phyloP scores from a whole-genome alignment of 2,329 filamentous ascomycete species.

The Diplodia mutila region DNA sequence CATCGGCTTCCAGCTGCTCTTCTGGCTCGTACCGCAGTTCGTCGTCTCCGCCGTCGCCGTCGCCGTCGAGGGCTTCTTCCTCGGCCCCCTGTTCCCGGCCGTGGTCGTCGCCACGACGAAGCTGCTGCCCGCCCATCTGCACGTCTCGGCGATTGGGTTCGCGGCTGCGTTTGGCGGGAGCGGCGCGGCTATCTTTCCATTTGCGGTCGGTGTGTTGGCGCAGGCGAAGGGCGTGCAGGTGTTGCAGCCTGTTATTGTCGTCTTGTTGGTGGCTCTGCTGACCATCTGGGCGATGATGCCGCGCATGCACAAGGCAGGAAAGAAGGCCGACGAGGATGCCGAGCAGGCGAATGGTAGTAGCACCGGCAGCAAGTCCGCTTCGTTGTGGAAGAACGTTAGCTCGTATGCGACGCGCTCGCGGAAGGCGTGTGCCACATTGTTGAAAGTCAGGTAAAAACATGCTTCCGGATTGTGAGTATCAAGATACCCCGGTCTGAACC shows the following conservation, averaged over 20 bases:
- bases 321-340: neutral
- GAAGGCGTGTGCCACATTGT: neutral
- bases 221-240: slow-evolving; percentile 60
- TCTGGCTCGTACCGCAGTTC: slow-evolving; percentile 31
- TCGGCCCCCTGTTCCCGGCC: slow-evolving; percentile 31
- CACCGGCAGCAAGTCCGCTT: neutral
- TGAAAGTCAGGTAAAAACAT: slow-evolving; percentile 1
- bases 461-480: neutral
- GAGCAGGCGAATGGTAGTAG: neutral
- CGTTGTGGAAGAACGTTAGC: neutral
- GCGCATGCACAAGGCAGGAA: slow-evolving; percentile 2
- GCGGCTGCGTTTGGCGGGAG: slow-evolving; percentile 29
- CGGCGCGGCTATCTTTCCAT: slow-evolving; percentile 38
- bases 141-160: slow-evolving; percentile 30
- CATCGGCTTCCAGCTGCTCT: slow-evolving; percentile 29
- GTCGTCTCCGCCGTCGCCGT: slow-evolving; percentile 28
- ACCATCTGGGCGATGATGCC: slow-evolving; percentile 54
- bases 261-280: slow-evolving; percentile 52
- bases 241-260: slow-evolving; percentile 60
- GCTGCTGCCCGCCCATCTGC: slow-evolving; percentile 29
- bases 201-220: slow-evolving; percentile 31
- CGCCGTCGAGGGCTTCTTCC: slow-evolving; percentile 29
- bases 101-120: slow-evolving; percentile 29
- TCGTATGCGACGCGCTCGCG: neutral
- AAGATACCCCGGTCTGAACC: neutral